These are phyloP conservation scores for Anisodus tanguticus DNA, from an alignment of 257 asterid species.

Conservation along the genomic window DNA sequence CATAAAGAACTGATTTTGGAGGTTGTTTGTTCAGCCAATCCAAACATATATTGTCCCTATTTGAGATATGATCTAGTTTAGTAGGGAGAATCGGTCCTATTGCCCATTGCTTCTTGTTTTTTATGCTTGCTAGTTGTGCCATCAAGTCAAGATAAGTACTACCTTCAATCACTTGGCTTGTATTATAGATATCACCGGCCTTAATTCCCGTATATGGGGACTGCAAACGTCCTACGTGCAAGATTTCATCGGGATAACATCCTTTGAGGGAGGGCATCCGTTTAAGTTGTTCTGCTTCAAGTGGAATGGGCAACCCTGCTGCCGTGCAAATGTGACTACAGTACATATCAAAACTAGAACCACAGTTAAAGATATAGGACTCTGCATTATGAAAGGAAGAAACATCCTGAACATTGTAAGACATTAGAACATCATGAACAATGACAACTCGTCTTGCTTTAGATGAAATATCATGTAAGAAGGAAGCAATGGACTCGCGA, in stretches of 20 bases:
- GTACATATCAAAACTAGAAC: constrained; percentile 40
- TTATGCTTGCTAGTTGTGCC: background rate
- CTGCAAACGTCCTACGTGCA: constrained; percentile 2
- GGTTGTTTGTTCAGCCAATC: background rate
- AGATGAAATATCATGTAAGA: constrained; percentile 24
- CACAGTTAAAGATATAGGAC: constrained; percentile 49
- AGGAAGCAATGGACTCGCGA: constrained; percentile 36
- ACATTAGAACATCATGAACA: constrained; percentile 47
- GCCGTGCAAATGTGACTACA: constrained; percentile 5
- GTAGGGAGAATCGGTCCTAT: background rate
- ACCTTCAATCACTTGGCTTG: background rate
- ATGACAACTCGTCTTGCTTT: constrained; percentile 38
- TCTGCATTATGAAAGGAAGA: constrained; percentile 46
- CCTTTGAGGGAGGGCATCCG: constrained; percentile 36
- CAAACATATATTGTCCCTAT: background rate
- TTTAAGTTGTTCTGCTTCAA: constrained; percentile 24
- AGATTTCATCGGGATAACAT: constrained; percentile 3
- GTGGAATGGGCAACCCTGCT: constrained; percentile 41
- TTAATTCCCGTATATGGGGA: background rate
- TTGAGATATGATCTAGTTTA: background rate
- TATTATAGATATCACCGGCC: background rate
- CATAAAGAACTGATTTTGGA: background rate
- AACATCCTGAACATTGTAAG: constrained; percentile 54
- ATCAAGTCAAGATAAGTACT: background rate
- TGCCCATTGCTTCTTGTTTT: background rate